Evolutionary conservation across 306 rosid species (phyloP).

Genomic region (Carpinus fangiana): DNA sequence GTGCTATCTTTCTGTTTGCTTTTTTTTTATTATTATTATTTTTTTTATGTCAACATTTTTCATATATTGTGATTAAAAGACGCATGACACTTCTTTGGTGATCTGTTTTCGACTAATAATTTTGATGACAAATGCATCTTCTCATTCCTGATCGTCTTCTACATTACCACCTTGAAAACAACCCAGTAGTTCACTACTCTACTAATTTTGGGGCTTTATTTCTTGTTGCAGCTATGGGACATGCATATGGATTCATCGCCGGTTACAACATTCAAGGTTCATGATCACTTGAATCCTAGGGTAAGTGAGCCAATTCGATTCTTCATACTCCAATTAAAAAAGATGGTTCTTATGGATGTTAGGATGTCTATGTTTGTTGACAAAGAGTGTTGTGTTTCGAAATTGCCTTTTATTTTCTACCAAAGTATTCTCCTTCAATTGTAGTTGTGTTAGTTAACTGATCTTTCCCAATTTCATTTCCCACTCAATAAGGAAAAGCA

Average conservation of each 20-base stretch:
- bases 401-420: neutral
- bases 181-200: neutral
- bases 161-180: neutral
- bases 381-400: neutral
- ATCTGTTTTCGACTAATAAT: neutral
- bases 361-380: neutral
- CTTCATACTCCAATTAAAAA: neutral
- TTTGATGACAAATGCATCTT: constrained; percentile 13
- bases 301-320: constrained; percentile 27
- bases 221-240: constrained; percentile 66
- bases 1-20: neutral
- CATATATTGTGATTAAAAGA: neutral
- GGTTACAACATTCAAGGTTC: constrained; percentile 54
- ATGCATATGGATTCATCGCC: constrained; percentile 65
- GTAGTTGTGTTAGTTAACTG: neutral
- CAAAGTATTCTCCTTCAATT: neutral
- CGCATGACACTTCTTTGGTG: neutral
- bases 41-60: neutral
- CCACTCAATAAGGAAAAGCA: neutral
- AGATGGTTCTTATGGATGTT: neutral
- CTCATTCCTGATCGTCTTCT: neutral
- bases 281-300: constrained; percentile 66
- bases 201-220: constrained; percentile 7
- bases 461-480: neutral
- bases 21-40: neutral